A percentile compares a stretch with the other conserved stretches of the same genome.
Evolutionary conservation across 257 asterid genomes (phyloP).

Genomic region (Solanum paucissectum): DNA sequence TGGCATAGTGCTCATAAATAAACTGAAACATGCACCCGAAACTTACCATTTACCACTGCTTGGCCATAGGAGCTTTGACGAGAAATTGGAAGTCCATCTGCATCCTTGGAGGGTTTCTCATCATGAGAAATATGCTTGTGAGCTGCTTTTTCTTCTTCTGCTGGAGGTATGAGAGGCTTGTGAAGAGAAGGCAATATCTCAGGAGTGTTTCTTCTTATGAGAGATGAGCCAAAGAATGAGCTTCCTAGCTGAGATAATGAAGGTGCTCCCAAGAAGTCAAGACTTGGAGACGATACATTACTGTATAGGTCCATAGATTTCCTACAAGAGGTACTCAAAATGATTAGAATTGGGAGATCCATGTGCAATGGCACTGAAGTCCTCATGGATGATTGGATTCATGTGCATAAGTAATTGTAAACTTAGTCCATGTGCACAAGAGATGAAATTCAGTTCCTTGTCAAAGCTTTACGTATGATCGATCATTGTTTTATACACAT

Average conservation of each 20-base stretch:
- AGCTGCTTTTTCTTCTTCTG: constrained; percentile 28
- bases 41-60: constrained; percentile 70
- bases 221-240: constrained; percentile 63
- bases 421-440: no score
- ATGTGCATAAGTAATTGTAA: neutral
- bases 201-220: constrained; percentile 65
- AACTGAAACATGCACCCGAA: neutral
- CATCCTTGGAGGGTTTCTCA: constrained; percentile 30
- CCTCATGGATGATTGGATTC: neutral
- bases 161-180: constrained; percentile 52
- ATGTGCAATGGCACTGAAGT: no score
- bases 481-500: neutral
- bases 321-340: constrained; percentile 33
- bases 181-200: constrained; percentile 62
- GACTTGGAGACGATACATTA: constrained; percentile 79
- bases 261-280: constrained; percentile 68
- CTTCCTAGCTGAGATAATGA: constrained; percentile 55
- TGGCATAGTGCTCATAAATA: neutral
- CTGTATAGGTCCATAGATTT: constrained; percentile 83
- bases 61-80: constrained; percentile 69
- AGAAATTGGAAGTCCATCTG: constrained; percentile 44
- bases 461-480: neutral
- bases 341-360: neutral
- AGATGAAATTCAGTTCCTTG: neutral
- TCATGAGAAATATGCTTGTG: constrained; percentile 55